These are phyloP conservation scores for Phytophthora rubi DNA, from an alignment of 352 stramenopile genomes.

Conservation along the genomic window DNA sequence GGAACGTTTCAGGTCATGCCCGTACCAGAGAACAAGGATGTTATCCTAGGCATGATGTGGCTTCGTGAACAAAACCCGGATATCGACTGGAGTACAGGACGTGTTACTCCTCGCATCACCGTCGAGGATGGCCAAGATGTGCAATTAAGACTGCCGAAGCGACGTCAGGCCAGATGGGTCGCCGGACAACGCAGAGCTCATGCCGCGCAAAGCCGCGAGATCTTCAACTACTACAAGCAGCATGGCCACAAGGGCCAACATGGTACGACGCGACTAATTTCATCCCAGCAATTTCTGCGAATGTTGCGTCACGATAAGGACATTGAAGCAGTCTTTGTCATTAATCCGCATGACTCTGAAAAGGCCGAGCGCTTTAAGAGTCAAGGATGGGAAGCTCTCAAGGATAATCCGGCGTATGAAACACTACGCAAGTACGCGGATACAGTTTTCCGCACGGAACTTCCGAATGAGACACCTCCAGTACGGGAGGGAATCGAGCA, in stretches of 20 bases:
- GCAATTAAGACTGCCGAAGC: conserved; percentile 2
- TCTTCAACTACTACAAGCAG: conserved; percentile 20
- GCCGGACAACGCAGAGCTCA: conserved; percentile 9
- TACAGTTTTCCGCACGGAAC: too few species aligned
- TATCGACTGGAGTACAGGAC: conserved; percentile 20
- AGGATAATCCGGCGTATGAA: too few species aligned
- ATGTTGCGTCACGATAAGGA: too few species aligned
- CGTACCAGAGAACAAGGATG: not conserved
- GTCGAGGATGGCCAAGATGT: not conserved
- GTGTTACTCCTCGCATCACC: conserved; percentile 7
- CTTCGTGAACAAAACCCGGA: conserved; percentile 28
- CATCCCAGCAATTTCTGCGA: too few species aligned
- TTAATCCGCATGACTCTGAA: too few species aligned
- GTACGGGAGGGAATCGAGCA: too few species aligned
- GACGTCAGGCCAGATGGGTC: conserved; percentile 2
- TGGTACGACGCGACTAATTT: not conserved
- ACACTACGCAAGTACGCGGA: too few species aligned
- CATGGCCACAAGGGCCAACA: conserved; percentile 4
- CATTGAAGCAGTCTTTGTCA: too few species aligned
- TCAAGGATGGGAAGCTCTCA: too few species aligned
- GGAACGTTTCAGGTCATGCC: too few species aligned
- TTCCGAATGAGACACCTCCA: too few species aligned
- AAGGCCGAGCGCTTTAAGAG: too few species aligned
- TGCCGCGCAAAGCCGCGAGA: conserved; percentile 6
- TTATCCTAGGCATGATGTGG: conserved; percentile 24